A percentile compares a stretch with the other conserved stretches of the same genome.
These are phyloP conservation scores for Vinca minor DNA, from an alignment of 257 asterid genomes.

Conservation along the genomic window DNA sequence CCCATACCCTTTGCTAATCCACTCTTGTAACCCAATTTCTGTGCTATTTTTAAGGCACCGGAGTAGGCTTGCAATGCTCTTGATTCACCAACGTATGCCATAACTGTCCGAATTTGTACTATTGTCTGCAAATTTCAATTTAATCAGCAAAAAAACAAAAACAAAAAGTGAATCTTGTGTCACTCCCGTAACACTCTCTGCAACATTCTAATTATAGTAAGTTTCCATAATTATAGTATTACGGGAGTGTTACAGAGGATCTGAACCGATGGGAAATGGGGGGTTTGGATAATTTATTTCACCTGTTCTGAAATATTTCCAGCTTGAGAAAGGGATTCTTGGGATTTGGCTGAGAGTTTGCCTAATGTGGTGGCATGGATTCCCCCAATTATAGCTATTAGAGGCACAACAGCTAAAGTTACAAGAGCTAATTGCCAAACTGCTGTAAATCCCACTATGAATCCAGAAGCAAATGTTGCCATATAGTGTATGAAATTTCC, in stretches of 20 bases:
- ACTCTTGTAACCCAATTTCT: constrained; percentile 59
- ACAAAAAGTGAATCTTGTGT: too few species aligned
- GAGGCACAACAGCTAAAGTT: constrained; percentile 85
- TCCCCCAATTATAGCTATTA: constrained; percentile 76
- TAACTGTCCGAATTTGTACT: constrained; percentile 68
- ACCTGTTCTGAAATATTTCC: constrained; percentile 90
- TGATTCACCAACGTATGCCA: constrained; percentile 83
- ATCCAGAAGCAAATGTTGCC: constrained; percentile 90
- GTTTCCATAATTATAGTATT: too few species aligned
- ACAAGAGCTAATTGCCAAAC: constrained; percentile 86
- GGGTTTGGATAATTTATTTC: too few species aligned
- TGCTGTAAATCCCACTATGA: constrained; percentile 86
- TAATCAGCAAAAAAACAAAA: too few species aligned
- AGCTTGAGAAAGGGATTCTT: constrained; percentile 78
- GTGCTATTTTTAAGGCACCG: constrained; percentile 55
- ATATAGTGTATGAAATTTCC: constrained; percentile 93
- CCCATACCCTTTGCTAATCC: constrained; percentile 82
- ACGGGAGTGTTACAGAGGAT: too few species aligned
- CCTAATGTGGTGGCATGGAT: constrained; percentile 59
- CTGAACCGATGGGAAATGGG: too few species aligned
- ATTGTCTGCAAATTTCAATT: constrained; percentile 49
- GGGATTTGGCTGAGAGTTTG: constrained; percentile 64
- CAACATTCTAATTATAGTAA: too few species aligned
- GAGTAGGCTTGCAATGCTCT: constrained; percentile 74
- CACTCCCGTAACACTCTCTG: too few species aligned